These are phyloP conservation scores for Geotrichum cucujoidarum DNA, from an alignment of 1,139 yeast species.

Conservation along the genomic window DNA sequence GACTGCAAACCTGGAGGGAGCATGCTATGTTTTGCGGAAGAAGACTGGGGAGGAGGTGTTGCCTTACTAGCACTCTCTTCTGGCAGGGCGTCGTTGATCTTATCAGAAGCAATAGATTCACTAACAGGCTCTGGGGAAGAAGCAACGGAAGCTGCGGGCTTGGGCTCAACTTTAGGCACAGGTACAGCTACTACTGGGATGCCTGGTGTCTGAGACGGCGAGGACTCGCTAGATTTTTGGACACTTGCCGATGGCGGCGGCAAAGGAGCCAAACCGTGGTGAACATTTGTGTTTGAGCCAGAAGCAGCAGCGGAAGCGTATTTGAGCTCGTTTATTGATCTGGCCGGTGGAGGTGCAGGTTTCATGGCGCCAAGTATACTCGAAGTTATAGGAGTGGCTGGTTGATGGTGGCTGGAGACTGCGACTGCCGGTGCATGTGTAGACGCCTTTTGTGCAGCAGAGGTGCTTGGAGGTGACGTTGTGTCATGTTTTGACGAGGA, in stretches of 20 bases:
- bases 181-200: background rate
- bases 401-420: slow-evolving; percentile 15
- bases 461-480: background rate
- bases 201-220: slow-evolving; percentile 23
- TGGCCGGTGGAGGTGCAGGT: slow-evolving; percentile 65
- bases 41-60: background rate
- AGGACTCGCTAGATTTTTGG: slow-evolving; percentile 15
- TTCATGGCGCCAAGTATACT: slow-evolving; percentile 35
- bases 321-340: slow-evolving; percentile 53
- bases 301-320: slow-evolving; percentile 70
- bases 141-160: no score
- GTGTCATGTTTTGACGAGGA: no score
- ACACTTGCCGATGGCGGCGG: slow-evolving; percentile 29
- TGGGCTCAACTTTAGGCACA: no score
- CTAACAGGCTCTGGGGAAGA: no score
- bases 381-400: slow-evolving; percentile 22
- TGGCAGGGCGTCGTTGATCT: background rate
- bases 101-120: no score
- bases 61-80: no score
- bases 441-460: background rate
- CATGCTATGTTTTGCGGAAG: background rate
- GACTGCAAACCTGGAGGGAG: slow-evolving; percentile 50
- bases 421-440: slow-evolving; percentile 8
- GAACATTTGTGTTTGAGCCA: slow-evolving; percentile 28
- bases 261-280: slow-evolving; percentile 32